These are phyloP conservation scores for Pseudocercospora crystallina DNA, from an alignment of 2,329 filamentous ascomycete species.

Conservation along the genomic window DNA sequence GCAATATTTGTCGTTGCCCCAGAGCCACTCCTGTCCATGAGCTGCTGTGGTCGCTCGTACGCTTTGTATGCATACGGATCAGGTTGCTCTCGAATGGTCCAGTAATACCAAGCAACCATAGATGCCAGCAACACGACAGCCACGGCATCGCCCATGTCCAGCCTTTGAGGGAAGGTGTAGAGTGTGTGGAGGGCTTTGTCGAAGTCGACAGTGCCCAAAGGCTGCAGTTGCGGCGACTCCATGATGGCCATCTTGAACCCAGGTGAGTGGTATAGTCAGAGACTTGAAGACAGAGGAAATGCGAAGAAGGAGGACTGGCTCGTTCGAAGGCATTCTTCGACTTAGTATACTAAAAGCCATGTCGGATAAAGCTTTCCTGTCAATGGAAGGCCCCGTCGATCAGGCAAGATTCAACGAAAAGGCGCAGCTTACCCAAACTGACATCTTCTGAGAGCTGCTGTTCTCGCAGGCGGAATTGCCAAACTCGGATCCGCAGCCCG, in stretches of 20 bases:
- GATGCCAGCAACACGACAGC: slow-evolving; percentile 18
- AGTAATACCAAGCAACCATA: slow-evolving; percentile 15
- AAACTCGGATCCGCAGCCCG: no score
- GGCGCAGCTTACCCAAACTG: no score
- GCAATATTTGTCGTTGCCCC: slow-evolving; percentile 45
- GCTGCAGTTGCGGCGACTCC: slow-evolving; percentile 4
- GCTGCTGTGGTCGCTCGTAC: slow-evolving; percentile 52
- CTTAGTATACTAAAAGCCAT: no score
- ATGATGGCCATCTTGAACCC: background rate
- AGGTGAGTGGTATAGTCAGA: no score
- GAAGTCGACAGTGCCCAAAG: slow-evolving; percentile 5
- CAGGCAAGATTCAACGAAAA: no score
- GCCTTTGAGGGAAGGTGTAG: background rate
- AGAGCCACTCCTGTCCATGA: slow-evolving; percentile 33
- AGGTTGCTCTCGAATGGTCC: slow-evolving; percentile 46
- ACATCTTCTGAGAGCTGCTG: no score
- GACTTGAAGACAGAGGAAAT: no score
- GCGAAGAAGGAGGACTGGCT: no score
- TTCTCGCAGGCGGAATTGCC: no score
- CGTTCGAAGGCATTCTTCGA: no score
- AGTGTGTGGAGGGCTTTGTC: slow-evolving; percentile 11
- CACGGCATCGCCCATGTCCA: slow-evolving; percentile 16
- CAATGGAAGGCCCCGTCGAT: no score
- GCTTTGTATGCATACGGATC: slow-evolving; percentile 52
- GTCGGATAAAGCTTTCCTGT: no score